Evolutionary conservation across 2,329 filamentous ascomycete genomes (phyloP).

Genomic region (Dissoconium aciculare): DNA sequence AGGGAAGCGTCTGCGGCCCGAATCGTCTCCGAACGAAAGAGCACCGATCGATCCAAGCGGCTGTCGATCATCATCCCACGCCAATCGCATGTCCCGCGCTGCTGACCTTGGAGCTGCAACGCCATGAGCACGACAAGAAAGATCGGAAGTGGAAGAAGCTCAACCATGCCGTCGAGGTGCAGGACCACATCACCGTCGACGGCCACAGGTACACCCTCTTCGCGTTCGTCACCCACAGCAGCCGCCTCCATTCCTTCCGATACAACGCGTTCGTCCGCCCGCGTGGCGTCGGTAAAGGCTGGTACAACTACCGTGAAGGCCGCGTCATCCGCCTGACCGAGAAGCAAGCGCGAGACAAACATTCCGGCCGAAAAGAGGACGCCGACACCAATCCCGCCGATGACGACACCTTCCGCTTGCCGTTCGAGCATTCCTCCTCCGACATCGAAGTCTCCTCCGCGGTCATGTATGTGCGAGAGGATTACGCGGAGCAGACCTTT

Average conservation of each 20-base stretch:
- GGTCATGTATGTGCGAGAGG: constrained; percentile 16
- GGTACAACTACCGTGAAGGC: constrained; percentile 42
- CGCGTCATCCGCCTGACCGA: constrained; percentile 41
- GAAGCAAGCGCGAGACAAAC: constrained; percentile 36
- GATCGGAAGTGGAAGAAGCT: constrained; percentile 43
- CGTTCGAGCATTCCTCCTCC: constrained; percentile 9
- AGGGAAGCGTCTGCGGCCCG: constrained; percentile 11
- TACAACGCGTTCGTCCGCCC: constrained; percentile 48
- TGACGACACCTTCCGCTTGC: constrained; percentile 12
- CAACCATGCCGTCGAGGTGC: constrained; percentile 40
- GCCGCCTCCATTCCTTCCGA: constrained; percentile 41
- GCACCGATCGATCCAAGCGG: constrained; percentile 28
- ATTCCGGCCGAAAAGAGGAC: constrained; percentile 11
- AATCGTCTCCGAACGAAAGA: constrained; percentile 19
- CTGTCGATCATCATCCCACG: constrained; percentile 22
- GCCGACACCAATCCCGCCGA: neutral
- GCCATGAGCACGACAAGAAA: constrained; percentile 41
- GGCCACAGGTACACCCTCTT: constrained; percentile 40
- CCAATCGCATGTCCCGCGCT: constrained; percentile 20
- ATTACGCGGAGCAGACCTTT: constrained; percentile 9
- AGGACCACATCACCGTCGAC: constrained; percentile 39
- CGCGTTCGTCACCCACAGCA: constrained; percentile 45
- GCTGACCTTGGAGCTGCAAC: constrained; percentile 37
- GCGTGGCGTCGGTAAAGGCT: constrained; percentile 39
- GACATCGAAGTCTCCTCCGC: constrained; percentile 14